phyloP scores from a whole-genome alignment of 202 grass and related monocot genomes.

The Musa balbisiana region DNA sequence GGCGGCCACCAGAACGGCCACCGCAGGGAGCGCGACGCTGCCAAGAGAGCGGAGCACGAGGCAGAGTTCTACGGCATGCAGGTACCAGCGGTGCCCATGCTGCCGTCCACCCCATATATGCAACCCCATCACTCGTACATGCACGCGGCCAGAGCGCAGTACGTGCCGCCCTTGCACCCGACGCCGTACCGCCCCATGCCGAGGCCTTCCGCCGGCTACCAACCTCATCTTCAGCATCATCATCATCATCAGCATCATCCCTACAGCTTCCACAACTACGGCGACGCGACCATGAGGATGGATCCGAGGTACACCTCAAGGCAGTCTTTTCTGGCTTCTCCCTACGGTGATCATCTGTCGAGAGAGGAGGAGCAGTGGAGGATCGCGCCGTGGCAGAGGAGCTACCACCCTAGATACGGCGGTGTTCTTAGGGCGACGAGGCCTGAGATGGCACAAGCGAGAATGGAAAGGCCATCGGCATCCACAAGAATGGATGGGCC shows the following conservation, averaged over 20 bases:
- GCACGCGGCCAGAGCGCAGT: not conserved
- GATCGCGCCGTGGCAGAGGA: not conserved
- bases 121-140: not conserved
- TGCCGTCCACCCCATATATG: not conserved
- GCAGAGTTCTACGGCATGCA: constrained; percentile 10
- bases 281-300: too few relatives aligned
- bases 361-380: not conserved
- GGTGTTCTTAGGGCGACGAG: not conserved
- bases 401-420: not conserved
- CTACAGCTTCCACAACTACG: too few relatives aligned
- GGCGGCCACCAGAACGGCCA: constrained; percentile 49
- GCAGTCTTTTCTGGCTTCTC: not conserved
- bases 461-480: not conserved
- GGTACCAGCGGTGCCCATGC: not conserved
- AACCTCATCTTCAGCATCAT: too few relatives aligned
- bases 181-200: not conserved
- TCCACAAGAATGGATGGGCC: not conserved
- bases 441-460: not conserved
- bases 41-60: constrained; percentile 13
- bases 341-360: not conserved
- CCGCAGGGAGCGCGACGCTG: constrained; percentile 16
- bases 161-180: not conserved
- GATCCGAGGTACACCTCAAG: too few relatives aligned
- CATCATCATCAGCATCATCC: too few relatives aligned
- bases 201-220: not conserved